Evolutionary conservation across 2,329 filamentous ascomycete species (phyloP).

Genomic region (Cladosporium sp.): DNA sequence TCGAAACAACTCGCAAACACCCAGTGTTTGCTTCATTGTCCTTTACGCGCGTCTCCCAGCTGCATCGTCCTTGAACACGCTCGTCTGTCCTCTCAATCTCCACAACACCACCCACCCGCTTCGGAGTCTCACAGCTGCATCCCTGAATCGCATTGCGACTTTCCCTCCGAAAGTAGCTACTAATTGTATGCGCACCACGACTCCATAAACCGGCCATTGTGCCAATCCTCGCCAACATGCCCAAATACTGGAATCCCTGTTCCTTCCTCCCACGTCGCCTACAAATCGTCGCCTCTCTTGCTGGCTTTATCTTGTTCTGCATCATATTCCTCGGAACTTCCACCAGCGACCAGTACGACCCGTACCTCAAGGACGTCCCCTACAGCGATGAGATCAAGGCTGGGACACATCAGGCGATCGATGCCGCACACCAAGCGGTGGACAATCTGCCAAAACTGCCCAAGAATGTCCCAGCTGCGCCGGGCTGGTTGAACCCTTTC

Average conservation of each 20-base stretch:
- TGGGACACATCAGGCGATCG: constrained; percentile 41
- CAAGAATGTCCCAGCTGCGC: constrained; percentile 39
- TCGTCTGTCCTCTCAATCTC: background rate
- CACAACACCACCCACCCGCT: constrained; percentile 8
- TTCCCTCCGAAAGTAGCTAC: background rate
- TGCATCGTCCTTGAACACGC: background rate
- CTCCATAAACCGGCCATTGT: constrained; percentile 4
- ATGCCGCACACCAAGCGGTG: constrained; percentile 43
- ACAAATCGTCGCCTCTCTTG: constrained; percentile 46
- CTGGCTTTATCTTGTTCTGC: constrained; percentile 42
- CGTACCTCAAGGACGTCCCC: constrained; percentile 37
- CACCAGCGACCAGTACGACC: constrained; percentile 31
- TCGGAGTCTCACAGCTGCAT: constrained; percentile 1
- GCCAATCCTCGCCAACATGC: constrained; percentile 25
- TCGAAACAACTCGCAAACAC: background rate
- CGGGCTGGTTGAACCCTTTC: constrained; percentile 61
- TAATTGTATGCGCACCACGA: constrained; percentile 13
- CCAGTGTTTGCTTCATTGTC: background rate
- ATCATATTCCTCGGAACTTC: constrained; percentile 40
- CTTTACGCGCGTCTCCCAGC: background rate
- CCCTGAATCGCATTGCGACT: constrained; percentile 10
- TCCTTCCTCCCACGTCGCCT: constrained; percentile 49
- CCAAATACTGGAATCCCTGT: constrained; percentile 37
- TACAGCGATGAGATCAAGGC: constrained; percentile 42
- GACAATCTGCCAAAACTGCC: constrained; percentile 37